These are phyloP conservation scores for Globisporangium spinosum DNA, from an alignment of 352 stramenopile genomes.

Conservation along the genomic window DNA sequence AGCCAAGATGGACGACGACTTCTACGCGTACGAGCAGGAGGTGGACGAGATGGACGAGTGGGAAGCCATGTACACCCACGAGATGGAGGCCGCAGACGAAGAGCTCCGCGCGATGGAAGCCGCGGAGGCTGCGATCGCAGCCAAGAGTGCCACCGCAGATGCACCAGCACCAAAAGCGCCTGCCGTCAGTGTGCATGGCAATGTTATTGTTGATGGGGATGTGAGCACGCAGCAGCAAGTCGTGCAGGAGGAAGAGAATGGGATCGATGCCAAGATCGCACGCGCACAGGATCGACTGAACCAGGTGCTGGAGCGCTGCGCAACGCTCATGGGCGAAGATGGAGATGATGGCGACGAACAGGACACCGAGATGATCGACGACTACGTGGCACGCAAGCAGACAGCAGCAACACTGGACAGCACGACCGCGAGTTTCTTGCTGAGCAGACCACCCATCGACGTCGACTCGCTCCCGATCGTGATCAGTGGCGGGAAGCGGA, in stretches of 20 bases:
- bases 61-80: constrained; percentile 75
- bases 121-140: constrained; percentile 27
- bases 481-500: constrained; percentile 41
- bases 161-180: neutral
- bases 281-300: constrained; percentile 46
- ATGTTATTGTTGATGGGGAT: neutral
- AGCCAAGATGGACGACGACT: constrained; percentile 60
- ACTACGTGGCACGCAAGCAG: constrained; percentile 25
- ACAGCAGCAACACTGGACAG: constrained; percentile 31
- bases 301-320: constrained; percentile 57
- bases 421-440: constrained; percentile 42
- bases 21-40: constrained; percentile 80
- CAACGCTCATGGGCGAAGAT: constrained; percentile 52
- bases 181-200: neutral
- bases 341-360: constrained; percentile 30
- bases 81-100: constrained; percentile 77
- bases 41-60: constrained; percentile 76
- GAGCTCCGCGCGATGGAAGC: constrained; percentile 55
- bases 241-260: constrained; percentile 9
- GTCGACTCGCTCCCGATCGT: constrained; percentile 59
- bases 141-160: constrained; percentile 12
- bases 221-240: neutral
- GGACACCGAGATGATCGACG: constrained; percentile 30
- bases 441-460: constrained; percentile 57
- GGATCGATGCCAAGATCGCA: constrained; percentile 27